These are phyloP conservation scores for Fusarium virguliforme DNA, from an alignment of 2,329 filamentous ascomycete species.

Conservation along the genomic window DNA sequence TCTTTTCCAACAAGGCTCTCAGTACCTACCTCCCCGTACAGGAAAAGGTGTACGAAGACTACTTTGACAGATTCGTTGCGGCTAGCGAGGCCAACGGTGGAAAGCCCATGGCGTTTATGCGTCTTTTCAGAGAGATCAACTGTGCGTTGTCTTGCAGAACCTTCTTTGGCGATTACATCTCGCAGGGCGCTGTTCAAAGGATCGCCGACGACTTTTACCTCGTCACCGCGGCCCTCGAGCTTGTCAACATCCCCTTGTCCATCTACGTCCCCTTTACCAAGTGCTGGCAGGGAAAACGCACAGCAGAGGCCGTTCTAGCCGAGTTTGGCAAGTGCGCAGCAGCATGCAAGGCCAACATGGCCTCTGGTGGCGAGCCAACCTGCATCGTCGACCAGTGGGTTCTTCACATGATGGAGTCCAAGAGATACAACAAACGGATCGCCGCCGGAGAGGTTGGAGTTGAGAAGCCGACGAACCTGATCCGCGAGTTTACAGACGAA, in stretches of 20 bases:
- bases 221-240: constrained; percentile 82
- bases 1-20: constrained; percentile 83
- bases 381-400: constrained; percentile 88
- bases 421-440: constrained; percentile 75
- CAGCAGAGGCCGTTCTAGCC: constrained; percentile 78
- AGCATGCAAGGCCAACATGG: constrained; percentile 81
- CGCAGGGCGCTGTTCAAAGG: constrained; percentile 78
- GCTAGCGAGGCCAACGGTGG: constrained; percentile 69
- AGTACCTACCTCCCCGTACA: constrained; percentile 80
- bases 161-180: constrained; percentile 86
- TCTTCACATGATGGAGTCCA: constrained; percentile 80
- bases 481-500: constrained; percentile 66
- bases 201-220: constrained; percentile 86
- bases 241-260: constrained; percentile 81
- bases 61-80: constrained; percentile 78
- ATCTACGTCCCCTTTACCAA: constrained; percentile 84
- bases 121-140: constrained; percentile 82
- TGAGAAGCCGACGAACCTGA: constrained; percentile 64
- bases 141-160: constrained; percentile 84
- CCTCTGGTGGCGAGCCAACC: constrained; percentile 75
- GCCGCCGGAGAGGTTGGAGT: constrained; percentile 67
- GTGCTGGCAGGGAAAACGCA: constrained; percentile 83
- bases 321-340: constrained; percentile 82
- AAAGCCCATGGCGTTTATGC: constrained; percentile 78
- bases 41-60: constrained; percentile 80